Conservation (phyloP, 2,329 filamentous ascomycete genomes). For the Aspergillus proliferans region DNA sequence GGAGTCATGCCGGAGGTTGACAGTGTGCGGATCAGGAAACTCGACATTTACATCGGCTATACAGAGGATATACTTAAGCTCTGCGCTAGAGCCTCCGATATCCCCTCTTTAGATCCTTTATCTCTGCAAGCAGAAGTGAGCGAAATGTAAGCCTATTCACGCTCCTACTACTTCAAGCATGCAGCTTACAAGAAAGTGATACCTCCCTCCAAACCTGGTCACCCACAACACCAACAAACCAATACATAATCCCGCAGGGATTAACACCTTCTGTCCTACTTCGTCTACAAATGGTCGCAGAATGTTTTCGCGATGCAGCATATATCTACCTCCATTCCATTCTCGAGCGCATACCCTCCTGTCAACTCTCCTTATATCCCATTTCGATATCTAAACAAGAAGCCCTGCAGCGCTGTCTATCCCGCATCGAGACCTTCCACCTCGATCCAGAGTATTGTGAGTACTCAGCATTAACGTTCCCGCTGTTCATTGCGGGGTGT, state of each 20-base stretch:
- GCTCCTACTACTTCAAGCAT: neutral
- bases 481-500: conserved; percentile 31
- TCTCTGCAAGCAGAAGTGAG: conserved; percentile 21
- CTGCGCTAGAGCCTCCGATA: conserved; percentile 27
- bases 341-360: conserved; percentile 13
- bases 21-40: conserved; percentile 19
- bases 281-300: conserved; percentile 30
- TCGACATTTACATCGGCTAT: conserved; percentile 35
- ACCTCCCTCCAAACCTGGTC: conserved; percentile 27
- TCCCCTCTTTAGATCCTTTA: conserved; percentile 19
- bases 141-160: conserved; percentile 20
- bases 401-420: conserved; percentile 23
- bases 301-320: conserved; percentile 33
- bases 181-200: conserved; percentile 19
- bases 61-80: conserved; percentile 31
- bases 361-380: neutral
- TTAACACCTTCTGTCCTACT: conserved; percentile 19
- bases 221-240: conserved; percentile 12
- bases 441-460: conserved; percentile 27
- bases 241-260: conserved; percentile 27
- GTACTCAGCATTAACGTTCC: conserved; percentile 33
- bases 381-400: conserved; percentile 21
- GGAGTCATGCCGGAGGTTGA: conserved; percentile 14
- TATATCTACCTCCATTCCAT: conserved; percentile 33
- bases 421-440: conserved; percentile 18